Evolutionary conservation across 371 early-diverging fungal genomes (phyloP).

Genomic region (Mortierella sp.): DNA sequence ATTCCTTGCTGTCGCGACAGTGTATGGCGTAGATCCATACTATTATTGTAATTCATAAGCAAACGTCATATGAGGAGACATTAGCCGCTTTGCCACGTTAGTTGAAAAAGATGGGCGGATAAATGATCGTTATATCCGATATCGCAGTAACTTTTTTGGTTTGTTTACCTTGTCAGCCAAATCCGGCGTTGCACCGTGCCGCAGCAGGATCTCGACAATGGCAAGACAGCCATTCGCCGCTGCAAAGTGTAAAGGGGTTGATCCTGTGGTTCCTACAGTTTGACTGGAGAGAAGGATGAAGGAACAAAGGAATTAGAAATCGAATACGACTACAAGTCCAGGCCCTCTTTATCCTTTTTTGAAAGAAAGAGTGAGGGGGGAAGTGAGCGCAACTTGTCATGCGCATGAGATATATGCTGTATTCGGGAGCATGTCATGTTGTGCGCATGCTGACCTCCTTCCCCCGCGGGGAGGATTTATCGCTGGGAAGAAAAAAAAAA

Average conservation of each 20-base stretch:
- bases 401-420: conserved; percentile 5
- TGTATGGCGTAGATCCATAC: conserved; percentile 72
- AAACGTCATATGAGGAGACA: not conserved
- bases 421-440: not conserved
- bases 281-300: conserved; percentile 16
- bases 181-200: conserved; percentile 71
- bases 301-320: not conserved
- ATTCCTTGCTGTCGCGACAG: conserved; percentile 70
- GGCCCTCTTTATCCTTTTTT: not conserved
- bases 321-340: not conserved
- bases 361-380: not conserved
- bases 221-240: conserved; percentile 76
- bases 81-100: not conserved
- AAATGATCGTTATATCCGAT: not conserved
- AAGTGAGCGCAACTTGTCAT: not conserved
- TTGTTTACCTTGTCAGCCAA: conserved; percentile 69
- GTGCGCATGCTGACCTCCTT: conserved; percentile 3
- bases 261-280: conserved; percentile 68
- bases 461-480: not conserved
- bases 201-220: conserved; percentile 71
- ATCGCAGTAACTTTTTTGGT: not conserved
- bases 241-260: conserved; percentile 83
- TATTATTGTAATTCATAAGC: not conserved
- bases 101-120: not conserved
- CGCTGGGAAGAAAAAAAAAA: not conserved